Evolutionary conservation across 805 yeast genomes (phyloP).

Genomic region (Danielia oregonensis): DNA sequence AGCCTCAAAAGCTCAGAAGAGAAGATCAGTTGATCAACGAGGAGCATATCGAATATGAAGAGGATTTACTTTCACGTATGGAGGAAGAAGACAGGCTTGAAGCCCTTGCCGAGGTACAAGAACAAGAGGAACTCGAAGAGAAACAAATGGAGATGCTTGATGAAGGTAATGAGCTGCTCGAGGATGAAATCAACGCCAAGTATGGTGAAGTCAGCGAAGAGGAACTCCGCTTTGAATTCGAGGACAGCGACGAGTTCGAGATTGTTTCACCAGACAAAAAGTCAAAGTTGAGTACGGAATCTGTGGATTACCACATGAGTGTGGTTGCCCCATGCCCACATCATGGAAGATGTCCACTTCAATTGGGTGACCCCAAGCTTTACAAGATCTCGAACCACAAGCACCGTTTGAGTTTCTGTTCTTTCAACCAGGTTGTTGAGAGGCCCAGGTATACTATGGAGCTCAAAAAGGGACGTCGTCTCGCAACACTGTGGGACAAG

Average conservation of each 20-base stretch:
- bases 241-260: conserved; percentile 30
- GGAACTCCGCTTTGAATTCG: conserved; percentile 48
- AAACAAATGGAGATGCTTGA: conserved; percentile 1
- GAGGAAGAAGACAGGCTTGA: conserved; percentile 23
- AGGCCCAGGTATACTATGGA: conserved; percentile 82
- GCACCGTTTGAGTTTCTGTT: conserved; percentile 66
- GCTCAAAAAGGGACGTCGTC: conserved; percentile 72
- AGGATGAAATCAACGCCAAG: conserved; percentile 31
- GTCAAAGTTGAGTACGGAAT: conserved; percentile 10
- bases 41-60: conserved; percentile 31
- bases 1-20: conserved; percentile 35
- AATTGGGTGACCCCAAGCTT: conserved; percentile 66
- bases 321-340: conserved; percentile 90
- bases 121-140: conserved; percentile 5
- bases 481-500: conserved; percentile 70
- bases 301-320: conserved; percentile 49
- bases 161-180: conserved; percentile 12
- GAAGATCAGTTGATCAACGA: conserved; percentile 36
- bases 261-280: conserved; percentile 19
- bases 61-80: conserved; percentile 24
- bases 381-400: conserved; percentile 56
- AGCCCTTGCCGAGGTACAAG: too few relatives aligned
- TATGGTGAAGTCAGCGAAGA: conserved; percentile 41
- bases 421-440: conserved; percentile 63
- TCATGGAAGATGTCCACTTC: conserved; percentile 82